These are phyloP conservation scores for Antrodiella citrinella DNA, from an alignment of 768 basidiomycete genomes.

Conservation along the genomic window DNA sequence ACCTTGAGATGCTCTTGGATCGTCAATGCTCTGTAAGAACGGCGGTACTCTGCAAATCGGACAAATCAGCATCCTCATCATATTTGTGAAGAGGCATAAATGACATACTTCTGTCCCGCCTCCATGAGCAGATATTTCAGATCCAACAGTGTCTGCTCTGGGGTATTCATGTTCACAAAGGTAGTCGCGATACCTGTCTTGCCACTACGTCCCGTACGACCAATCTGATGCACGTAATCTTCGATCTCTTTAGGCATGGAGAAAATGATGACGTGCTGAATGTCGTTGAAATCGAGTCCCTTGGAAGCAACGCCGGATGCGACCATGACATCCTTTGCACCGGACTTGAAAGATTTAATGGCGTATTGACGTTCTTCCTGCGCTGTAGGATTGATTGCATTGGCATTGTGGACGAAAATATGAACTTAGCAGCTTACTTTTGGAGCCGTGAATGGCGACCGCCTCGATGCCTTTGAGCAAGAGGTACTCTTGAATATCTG, in stretches of 20 bases:
- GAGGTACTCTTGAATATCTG: conserved; percentile 97
- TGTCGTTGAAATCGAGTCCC: conserved; percentile 97
- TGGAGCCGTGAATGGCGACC: conserved; percentile 97
- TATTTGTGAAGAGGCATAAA: background rate
- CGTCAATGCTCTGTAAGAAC: conserved; percentile 84
- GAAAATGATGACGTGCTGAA: conserved; percentile 98
- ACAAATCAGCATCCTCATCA: background rate
- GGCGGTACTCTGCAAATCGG: conserved; percentile 78
- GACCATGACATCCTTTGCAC: conserved; percentile 99
- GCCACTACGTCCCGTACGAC: conserved; percentile 93
- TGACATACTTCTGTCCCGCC: conserved; percentile 88
- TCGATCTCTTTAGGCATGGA: conserved; percentile 99
- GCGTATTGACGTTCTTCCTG: conserved; percentile 99
- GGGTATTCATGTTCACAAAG: conserved; percentile 96
- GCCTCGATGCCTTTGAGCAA: conserved; percentile 96
- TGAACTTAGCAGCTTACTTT: conserved; percentile 47
- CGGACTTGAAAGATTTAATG: conserved; percentile 95
- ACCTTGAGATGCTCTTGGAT: conserved; percentile 76
- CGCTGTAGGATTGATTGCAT: conserved; percentile 54
- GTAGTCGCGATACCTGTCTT: conserved; percentile 99
- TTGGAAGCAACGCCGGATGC: conserved; percentile 97
- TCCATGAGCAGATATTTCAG: conserved; percentile 95
- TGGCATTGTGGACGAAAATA: background rate
- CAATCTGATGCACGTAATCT: conserved; percentile 99
- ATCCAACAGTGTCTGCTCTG: conserved; percentile 93